These are phyloP conservation scores for Acephala macrosclerotiorum DNA, from an alignment of 2,329 filamentous ascomycete species.

Conservation along the genomic window DNA sequence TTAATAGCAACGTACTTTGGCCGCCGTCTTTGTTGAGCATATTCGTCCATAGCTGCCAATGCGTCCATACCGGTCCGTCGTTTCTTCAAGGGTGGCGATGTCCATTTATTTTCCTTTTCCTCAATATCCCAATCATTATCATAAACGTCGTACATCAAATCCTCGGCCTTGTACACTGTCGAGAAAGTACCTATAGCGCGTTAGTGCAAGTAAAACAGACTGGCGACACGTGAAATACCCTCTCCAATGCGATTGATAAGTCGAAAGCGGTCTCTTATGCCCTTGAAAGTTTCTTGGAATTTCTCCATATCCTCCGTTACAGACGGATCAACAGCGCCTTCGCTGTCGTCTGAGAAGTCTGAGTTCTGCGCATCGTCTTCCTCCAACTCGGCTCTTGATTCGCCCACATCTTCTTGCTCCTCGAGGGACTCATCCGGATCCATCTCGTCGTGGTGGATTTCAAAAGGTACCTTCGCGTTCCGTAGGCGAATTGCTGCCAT, in stretches of 20 bases:
- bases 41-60: slow-evolving; percentile 35
- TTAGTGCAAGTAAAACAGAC: slow-evolving; percentile 24
- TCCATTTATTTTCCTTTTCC: slow-evolving; percentile 70
- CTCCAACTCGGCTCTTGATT: slow-evolving; percentile 47
- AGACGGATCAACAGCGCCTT: slow-evolving; percentile 67
- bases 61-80: slow-evolving; percentile 50
- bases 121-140: slow-evolving; percentile 88
- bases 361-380: slow-evolving; percentile 40
- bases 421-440: slow-evolving; percentile 46
- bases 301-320: slow-evolving; percentile 88
- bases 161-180: slow-evolving; percentile 98
- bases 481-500: slow-evolving; percentile 43
- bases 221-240: slow-evolving; percentile 59
- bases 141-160: slow-evolving; percentile 83
- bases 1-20: slow-evolving; percentile 94
- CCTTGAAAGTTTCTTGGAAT: slow-evolving; percentile 81
- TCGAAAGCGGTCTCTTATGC: slow-evolving; percentile 84
- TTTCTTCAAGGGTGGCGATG: slow-evolving; percentile 70
- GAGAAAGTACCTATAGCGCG: slow-evolving; percentile 83
- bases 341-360: slow-evolving; percentile 60
- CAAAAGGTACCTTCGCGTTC: slow-evolving; percentile 45
- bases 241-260: slow-evolving; percentile 97
- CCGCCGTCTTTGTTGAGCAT: slow-evolving; percentile 51
- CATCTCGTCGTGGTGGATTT: slow-evolving; percentile 49
- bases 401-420: slow-evolving; percentile 48